A percentile compares a stretch with the other conserved stretches of the same genome.
phyloP scores from a whole-genome alignment of 2,329 filamentous ascomycete species.

The Penicillium nordicum region DNA sequence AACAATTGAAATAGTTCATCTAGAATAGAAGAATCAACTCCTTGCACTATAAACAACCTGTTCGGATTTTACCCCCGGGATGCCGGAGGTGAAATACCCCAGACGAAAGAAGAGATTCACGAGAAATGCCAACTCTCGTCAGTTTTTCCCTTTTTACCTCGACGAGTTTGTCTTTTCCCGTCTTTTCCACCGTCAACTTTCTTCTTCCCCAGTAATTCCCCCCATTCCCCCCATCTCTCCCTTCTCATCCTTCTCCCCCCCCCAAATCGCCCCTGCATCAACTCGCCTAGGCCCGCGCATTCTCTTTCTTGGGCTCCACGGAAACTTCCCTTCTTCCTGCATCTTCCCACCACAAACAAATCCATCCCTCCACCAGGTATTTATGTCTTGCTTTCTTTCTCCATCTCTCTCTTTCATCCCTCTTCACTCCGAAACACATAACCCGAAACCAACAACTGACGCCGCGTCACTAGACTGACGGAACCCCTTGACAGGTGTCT shows the following conservation, averaged over 20 bases:
- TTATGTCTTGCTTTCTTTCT: slow-evolving; percentile 9
- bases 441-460: slow-evolving; percentile 15
- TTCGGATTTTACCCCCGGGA: slow-evolving; percentile 5
- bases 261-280: slow-evolving; percentile 18
- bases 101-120: slow-evolving; percentile 2
- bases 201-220: not conserved
- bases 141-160: not conserved
- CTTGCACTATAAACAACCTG: not conserved
- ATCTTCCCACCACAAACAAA: slow-evolving; percentile 27
- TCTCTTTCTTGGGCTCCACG: slow-evolving; percentile 27
- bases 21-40: not conserved
- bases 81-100: slow-evolving; percentile 6
- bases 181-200: not conserved
- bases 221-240: not conserved
- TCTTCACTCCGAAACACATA: slow-evolving; percentile 5
- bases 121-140: not conserved
- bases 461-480: slow-evolving; percentile 17
- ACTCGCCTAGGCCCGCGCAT: slow-evolving; percentile 27
- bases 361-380: slow-evolving; percentile 22
- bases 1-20: no score
- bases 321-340: slow-evolving; percentile 26
- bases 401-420: slow-evolving; percentile 5
- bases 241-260: slow-evolving; percentile 2
- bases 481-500: slow-evolving; percentile 20
- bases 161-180: not conserved